Percentiles rank a stretch among this genome's conserved stretches.
phyloP scores from a whole-genome alignment of 2,329 filamentous ascomycete species.

The Colletotrichum theobromicola region DNA sequence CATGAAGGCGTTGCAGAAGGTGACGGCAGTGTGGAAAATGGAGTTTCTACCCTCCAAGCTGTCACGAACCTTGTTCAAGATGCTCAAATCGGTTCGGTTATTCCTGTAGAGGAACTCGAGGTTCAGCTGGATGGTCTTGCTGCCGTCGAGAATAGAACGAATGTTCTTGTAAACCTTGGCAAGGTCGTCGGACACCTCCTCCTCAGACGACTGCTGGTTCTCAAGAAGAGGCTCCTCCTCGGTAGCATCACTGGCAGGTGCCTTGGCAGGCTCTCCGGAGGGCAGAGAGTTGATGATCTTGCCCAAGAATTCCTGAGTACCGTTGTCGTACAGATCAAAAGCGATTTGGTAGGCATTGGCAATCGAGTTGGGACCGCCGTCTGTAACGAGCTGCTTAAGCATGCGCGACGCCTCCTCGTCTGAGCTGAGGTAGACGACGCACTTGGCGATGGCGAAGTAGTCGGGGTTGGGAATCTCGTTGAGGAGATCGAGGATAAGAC shows the following conservation, averaged over 20 bases:
- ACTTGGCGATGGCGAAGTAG: slow-evolving; percentile 98
- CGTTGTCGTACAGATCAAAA: slow-evolving; percentile 98
- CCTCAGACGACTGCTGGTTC: slow-evolving; percentile 57
- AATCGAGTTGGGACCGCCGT: slow-evolving; percentile 77
- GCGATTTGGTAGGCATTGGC: slow-evolving; percentile 96
- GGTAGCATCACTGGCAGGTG: slow-evolving; percentile 41
- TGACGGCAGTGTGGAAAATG: slow-evolving; percentile 97
- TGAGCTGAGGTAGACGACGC: slow-evolving; percentile 93
- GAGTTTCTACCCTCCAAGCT: slow-evolving; percentile 95
- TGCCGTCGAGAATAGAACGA: slow-evolving; percentile 78
- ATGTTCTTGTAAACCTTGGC: slow-evolving; percentile 67
- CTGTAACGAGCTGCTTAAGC: slow-evolving; percentile 80
- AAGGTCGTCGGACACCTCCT: slow-evolving; percentile 54
- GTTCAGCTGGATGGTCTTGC: slow-evolving; percentile 92
- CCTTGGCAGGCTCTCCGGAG: slow-evolving; percentile 52
- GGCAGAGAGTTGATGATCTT: slow-evolving; percentile 87
- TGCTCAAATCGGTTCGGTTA: slow-evolving; percentile 89
- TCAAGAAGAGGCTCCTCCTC: slow-evolving; percentile 56
- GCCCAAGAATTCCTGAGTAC: slow-evolving; percentile 93
- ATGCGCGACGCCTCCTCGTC: slow-evolving; percentile 90
- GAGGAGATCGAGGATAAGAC: slow-evolving; percentile 91
- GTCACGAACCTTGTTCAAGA: slow-evolving; percentile 95
- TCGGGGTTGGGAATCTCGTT: slow-evolving; percentile 92
- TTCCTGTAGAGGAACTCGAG: slow-evolving; percentile 96
- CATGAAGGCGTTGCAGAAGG: slow-evolving; percentile 99